A percentile compares a stretch with the other conserved stretches of the same genome.
phyloP scores from a whole-genome alignment of 2,329 filamentous ascomycete species.

The Sporothrix dimorphospora region DNA sequence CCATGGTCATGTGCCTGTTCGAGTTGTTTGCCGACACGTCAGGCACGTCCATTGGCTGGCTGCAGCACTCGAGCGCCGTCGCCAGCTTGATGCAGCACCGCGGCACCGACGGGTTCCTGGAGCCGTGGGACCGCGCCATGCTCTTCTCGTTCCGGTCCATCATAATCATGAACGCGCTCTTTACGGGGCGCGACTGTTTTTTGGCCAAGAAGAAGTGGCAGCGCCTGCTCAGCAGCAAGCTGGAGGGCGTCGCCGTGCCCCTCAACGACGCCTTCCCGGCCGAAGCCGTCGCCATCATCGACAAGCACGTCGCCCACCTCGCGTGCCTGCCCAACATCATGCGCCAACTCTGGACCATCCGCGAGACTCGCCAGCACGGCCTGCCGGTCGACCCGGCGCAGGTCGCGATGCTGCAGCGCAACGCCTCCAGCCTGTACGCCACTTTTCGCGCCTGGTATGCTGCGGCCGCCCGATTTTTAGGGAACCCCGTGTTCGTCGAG shows the following conservation, averaged over 20 bases:
- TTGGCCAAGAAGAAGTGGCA: constrained; percentile 45
- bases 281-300: constrained; percentile 36
- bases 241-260: constrained; percentile 26
- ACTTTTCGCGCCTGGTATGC: constrained; percentile 43
- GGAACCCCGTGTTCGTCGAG: constrained; percentile 17
- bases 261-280: background rate
- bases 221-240: constrained; percentile 36
- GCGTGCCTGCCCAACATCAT: constrained; percentile 43
- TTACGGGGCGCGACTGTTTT: constrained; percentile 45
- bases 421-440: constrained; percentile 39
- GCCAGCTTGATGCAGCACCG: constrained; percentile 46
- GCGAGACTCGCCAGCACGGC: constrained; percentile 38
- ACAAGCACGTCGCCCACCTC: constrained; percentile 43
- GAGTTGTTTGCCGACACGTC: constrained; percentile 51
- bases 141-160: constrained; percentile 45
- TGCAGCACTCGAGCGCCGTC: constrained; percentile 46
- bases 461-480: constrained; percentile 25
- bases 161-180: constrained; percentile 46
- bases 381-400: constrained; percentile 39
- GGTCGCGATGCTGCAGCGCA: constrained; percentile 39
- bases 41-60: constrained; percentile 42
- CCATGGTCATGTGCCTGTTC: constrained; percentile 47
- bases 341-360: constrained; percentile 40
- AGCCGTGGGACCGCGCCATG: constrained; percentile 45
- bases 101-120: constrained; percentile 43